Conservation (phyloP, 2,329 filamentous ascomycete species). For the Aspergillus brasiliensis region DNA sequence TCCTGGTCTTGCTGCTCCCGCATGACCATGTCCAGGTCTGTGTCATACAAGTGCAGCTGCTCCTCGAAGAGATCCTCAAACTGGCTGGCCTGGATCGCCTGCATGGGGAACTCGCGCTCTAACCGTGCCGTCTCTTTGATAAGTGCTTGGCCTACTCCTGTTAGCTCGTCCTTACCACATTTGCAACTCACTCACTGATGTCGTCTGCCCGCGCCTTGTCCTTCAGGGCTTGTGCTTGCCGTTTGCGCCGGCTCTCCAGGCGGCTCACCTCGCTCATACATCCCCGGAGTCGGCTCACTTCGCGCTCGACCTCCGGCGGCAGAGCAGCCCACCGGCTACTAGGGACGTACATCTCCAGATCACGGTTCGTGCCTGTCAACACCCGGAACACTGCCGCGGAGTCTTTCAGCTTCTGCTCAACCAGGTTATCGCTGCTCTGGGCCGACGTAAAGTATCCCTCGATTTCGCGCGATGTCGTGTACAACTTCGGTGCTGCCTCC, state of each 20-base stretch:
- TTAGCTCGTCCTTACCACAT: background rate
- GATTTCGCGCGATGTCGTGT: conserved; percentile 74
- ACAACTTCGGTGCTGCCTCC: conserved; percentile 71
- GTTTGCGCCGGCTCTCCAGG: conserved; percentile 76
- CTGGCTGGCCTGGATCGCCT: conserved; percentile 80
- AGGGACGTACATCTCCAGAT: conserved; percentile 85
- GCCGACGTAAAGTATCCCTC: conserved; percentile 81
- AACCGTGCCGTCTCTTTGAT: conserved; percentile 79
- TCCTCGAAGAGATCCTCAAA: conserved; percentile 91
- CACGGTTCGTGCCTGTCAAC: conserved; percentile 76
- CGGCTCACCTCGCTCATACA: conserved; percentile 82
- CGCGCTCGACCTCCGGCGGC: conserved; percentile 76
- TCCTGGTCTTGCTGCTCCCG: conserved; percentile 78
- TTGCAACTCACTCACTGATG: conserved; percentile 60
- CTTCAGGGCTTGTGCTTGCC: conserved; percentile 75
- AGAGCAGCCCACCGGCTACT: conserved; percentile 78
- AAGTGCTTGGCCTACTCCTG: conserved; percentile 65
- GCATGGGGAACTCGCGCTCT: conserved; percentile 82
- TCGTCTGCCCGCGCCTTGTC: conserved; percentile 85
- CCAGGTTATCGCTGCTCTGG: conserved; percentile 66
- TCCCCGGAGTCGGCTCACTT: conserved; percentile 74
- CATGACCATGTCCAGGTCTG: conserved; percentile 70
- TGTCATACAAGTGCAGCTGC: conserved; percentile 77
- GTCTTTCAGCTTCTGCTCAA: conserved; percentile 75
- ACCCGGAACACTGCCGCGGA: conserved; percentile 75